A percentile compares a stretch with the other conserved stretches of the same genome.
Evolutionary conservation across 2,329 filamentous ascomycete genomes (phyloP).

Genomic region (Colletotrichum chrysophilum): DNA sequence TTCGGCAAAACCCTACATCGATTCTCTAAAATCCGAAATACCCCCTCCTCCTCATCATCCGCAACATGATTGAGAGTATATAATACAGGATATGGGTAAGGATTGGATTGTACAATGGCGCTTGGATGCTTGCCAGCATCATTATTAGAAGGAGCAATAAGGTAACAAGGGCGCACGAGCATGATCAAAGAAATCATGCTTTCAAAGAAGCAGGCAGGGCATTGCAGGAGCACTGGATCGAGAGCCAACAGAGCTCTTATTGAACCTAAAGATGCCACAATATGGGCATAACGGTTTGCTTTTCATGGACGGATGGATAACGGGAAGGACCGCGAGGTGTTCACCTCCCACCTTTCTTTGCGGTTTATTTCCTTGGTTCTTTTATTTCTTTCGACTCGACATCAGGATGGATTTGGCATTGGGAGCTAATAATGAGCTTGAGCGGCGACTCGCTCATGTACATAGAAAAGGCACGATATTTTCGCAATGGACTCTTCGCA

Average conservation of each 20-base stretch:
- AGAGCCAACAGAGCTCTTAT: not conserved
- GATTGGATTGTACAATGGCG: not conserved
- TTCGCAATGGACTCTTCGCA: not conserved
- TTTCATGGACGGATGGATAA: not conserved
- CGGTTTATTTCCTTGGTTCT: not conserved
- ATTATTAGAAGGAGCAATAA: not conserved
- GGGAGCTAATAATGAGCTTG: not conserved
- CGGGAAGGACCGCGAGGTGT: not conserved
- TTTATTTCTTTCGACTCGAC: not conserved
- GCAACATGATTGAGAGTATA: not conserved
- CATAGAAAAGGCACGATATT: not conserved
- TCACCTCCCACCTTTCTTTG: not conserved
- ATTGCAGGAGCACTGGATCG: not conserved
- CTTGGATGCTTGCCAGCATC: not conserved
- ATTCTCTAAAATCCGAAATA: not conserved
- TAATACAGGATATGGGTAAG: not conserved
- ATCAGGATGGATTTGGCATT: not conserved
- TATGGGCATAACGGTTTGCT: not conserved
- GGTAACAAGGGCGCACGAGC: not conserved
- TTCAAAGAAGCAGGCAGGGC: not conserved
- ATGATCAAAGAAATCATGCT: not conserved
- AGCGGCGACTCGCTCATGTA: not conserved
- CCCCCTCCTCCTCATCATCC: not conserved
- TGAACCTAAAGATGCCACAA: not conserved
- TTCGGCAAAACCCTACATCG: not conserved